These are phyloP conservation scores for Amanita muscaria DNA, from an alignment of 768 basidiomycete species.

Conservation along the genomic window DNA sequence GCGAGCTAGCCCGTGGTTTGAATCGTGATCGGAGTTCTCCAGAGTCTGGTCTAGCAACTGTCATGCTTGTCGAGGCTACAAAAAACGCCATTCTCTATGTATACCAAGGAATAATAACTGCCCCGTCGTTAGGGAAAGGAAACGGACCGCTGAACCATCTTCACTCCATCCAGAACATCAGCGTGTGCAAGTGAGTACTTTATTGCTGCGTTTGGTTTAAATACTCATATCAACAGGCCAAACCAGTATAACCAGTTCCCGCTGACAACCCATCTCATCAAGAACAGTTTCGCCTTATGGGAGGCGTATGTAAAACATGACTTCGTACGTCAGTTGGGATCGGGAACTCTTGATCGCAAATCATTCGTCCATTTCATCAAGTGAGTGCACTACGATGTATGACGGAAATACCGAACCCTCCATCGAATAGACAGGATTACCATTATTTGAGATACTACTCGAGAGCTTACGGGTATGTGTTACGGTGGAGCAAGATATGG, in stretches of 20 bases:
- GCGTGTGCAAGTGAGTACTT: constrained; percentile 38
- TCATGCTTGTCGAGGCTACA: constrained; percentile 40
- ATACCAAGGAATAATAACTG: constrained; percentile 62
- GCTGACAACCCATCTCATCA: constrained; percentile 56
- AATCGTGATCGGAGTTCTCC: constrained; percentile 22
- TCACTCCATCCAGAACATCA: constrained; percentile 41
- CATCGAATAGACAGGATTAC: constrained; percentile 60
- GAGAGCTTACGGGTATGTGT: constrained; percentile 57
- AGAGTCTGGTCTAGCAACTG: neutral
- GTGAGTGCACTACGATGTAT: constrained; percentile 30
- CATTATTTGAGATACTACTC: constrained; percentile 78
- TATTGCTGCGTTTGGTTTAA: neutral
- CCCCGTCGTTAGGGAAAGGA: constrained; percentile 60
- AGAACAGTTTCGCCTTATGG: constrained; percentile 49
- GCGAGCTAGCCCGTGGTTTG: constrained; percentile 47
- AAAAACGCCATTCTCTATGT: constrained; percentile 61
- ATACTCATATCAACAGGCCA: constrained; percentile 30
- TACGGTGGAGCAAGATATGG: neutral
- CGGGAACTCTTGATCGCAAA: constrained; percentile 56
- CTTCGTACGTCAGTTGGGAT: constrained; percentile 70
- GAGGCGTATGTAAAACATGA: constrained; percentile 73
- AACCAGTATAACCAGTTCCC: constrained; percentile 58
- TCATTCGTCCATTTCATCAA: constrained; percentile 80
- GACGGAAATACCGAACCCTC: neutral
- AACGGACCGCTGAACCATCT: constrained; percentile 85